phyloP scores from a whole-genome alignment of 306 rosid species.

The Rosa rugosa region DNA sequence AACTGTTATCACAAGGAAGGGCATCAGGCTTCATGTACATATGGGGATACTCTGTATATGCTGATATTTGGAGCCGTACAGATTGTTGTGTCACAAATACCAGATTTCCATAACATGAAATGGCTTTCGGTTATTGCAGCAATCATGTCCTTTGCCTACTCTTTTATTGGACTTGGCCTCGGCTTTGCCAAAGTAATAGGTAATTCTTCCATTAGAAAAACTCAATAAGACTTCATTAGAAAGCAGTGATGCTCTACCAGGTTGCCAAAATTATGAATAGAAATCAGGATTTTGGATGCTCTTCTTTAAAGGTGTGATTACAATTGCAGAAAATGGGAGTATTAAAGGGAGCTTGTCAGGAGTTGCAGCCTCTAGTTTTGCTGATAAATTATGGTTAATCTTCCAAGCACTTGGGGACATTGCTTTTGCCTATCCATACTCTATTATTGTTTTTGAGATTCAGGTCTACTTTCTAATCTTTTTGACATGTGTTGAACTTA shows the following conservation, averaged over 20 bases:
- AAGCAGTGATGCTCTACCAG: no score
- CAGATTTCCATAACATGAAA: conserved; percentile 68
- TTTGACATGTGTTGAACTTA: background rate
- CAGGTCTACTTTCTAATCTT: conserved; percentile 44
- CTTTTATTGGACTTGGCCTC: conserved; percentile 71
- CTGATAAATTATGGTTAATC: conserved; percentile 55
- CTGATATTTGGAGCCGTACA: conserved; percentile 72
- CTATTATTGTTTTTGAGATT: conserved; percentile 68
- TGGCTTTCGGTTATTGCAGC: conserved; percentile 81
- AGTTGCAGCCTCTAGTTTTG: conserved; percentile 51
- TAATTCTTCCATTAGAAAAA: conserved; percentile 22
- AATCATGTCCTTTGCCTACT: conserved; percentile 69
- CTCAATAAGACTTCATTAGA: background rate
- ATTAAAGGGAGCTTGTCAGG: conserved; percentile 78
- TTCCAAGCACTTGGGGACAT: conserved; percentile 87
- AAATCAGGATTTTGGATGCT: background rate
- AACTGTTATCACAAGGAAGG: conserved; percentile 85
- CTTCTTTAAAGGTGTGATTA: background rate
- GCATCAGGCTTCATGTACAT: conserved; percentile 61
- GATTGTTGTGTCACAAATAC: conserved; percentile 72
- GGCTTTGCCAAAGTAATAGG: conserved; percentile 66
- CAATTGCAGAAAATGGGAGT: conserved; percentile 64
- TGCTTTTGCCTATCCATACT: conserved; percentile 86
- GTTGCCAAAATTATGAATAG: no score
- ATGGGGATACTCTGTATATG: conserved; percentile 52